Conservation (phyloP, 164 flowering plant genomes). For the Vitis rupestris region DNA sequence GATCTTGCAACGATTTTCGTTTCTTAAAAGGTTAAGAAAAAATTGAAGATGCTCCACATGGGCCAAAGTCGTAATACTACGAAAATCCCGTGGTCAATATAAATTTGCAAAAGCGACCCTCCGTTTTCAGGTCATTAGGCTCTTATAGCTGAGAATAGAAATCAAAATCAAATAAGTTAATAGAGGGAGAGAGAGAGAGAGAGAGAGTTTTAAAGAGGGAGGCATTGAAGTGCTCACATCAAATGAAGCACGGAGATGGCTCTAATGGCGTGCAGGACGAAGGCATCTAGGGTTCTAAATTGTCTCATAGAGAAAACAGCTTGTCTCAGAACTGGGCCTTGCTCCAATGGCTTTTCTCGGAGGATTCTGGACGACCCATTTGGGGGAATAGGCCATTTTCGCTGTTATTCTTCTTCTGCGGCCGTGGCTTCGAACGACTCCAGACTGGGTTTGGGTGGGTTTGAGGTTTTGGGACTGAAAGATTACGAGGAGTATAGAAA, state of each 20-base stretch:
- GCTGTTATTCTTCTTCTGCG: constrained; percentile 20
- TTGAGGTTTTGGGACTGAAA: constrained; percentile 47
- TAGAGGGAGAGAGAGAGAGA: too few species aligned
- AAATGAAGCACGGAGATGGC: constrained; percentile 9
- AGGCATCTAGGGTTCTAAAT: constrained; percentile 15
- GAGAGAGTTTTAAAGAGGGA: too few species aligned
- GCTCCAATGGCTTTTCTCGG: not conserved
- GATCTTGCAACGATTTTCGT: too few species aligned
- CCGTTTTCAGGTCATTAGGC: too few species aligned
- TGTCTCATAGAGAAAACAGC: constrained; percentile 2
- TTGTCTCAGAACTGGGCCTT: constrained; percentile 3
- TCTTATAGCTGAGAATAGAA: too few species aligned
- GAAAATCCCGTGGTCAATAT: too few species aligned
- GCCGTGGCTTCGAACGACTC: constrained; percentile 18
- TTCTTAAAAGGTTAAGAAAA: too few species aligned
- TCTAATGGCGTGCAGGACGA: constrained; percentile 21
- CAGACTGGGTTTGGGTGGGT: constrained; percentile 17
- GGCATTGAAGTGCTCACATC: not conserved
- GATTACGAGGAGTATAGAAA: constrained; percentile 80
- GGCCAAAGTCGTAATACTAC: too few species aligned
- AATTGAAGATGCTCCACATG: too few species aligned
- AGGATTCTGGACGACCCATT: constrained; percentile 8
- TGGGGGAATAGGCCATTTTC: constrained; percentile 9
- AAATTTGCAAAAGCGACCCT: too few species aligned
- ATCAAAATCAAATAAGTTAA: too few species aligned